Evolutionary conservation across 257 asterid species (phyloP), one percentile per base, ranked within the genome.

Genomic region (Scutellaria baicalensis): DNA sequence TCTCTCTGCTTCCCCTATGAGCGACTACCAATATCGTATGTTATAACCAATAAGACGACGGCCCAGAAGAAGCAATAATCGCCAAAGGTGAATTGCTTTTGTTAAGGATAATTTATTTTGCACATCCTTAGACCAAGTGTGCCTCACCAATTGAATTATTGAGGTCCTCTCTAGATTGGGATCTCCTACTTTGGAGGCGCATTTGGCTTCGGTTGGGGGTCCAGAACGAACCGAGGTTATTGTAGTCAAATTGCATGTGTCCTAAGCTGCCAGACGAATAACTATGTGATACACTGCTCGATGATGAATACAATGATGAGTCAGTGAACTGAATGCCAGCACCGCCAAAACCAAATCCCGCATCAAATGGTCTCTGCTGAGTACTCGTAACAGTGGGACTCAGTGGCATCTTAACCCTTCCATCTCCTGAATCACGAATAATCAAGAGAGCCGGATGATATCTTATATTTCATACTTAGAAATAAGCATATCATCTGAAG

Each of bases 141-240:
- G 86, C 78, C 52, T 89, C 98, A 27, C 84, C 83, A 49, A 88
- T 45, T 9, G 98, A 84, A 78, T 86, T 77, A 68, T 50, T 79
- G 31, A 92, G 96, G 77, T 92, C 98, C 73, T 92, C 98, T 65
- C 98, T 84, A 61, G 98, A 92, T 66, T 90, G 97, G 39, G 98
- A 92, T 80, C 94, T 79, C 74, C 97, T 78, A 74, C 96, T 88
- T 44, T 91, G 97, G 23, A 91, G 92, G 42, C 82, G 93, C 91
- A 76, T 81, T 70, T 88, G 89, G 58, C 91, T 69, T 66, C 96
- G 65, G 60, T 86, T 87, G 2, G 96, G 86, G 7, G 89, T 70
- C 90, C 97, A 80, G 75, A 81, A 81, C n/a, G 92, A 74, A 64
- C 86, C 79, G 55, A 79, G 72, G 73, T 74, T 76, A 69, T 57